A percentile compares a stretch with the other conserved stretches of the same genome.
These are phyloP conservation scores for Fusarium liriodendri DNA, from an alignment of 2,329 filamentous ascomycete species.

Conservation along the genomic window DNA sequence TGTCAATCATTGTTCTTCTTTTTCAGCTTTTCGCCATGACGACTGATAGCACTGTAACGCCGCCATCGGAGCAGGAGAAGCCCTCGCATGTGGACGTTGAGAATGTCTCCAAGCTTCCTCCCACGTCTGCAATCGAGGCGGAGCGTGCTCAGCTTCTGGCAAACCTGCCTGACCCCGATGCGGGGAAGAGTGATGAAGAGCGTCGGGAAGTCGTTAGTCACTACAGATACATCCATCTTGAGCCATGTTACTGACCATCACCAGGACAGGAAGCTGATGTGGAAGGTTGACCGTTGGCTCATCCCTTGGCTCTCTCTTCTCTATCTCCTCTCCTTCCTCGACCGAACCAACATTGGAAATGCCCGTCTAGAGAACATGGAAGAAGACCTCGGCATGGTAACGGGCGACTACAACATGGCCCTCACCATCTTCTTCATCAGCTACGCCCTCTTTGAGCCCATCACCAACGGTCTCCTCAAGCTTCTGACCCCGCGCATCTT, in stretches of 20 bases:
- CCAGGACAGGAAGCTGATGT: slow-evolving; percentile 61
- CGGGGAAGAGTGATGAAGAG: slow-evolving; percentile 70
- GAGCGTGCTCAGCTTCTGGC: slow-evolving; percentile 46
- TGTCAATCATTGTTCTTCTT: not conserved
- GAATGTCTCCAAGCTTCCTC: slow-evolving; percentile 17
- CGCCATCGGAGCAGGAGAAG: slow-evolving; percentile 30
- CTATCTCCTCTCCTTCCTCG: slow-evolving; percentile 64
- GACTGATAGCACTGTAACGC: slow-evolving; percentile 29
- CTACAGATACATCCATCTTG: not conserved
- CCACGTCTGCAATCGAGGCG: slow-evolving; percentile 29
- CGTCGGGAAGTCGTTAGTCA: slow-evolving; percentile 66
- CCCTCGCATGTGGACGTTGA: slow-evolving; percentile 25
- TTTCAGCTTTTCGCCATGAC: slow-evolving; percentile 13
- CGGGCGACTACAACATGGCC: slow-evolving; percentile 66
- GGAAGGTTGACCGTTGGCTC: slow-evolving; percentile 66
- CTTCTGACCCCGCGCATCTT: slow-evolving; percentile 70
- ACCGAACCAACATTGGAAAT: slow-evolving; percentile 60
- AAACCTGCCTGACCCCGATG: slow-evolving; percentile 58
- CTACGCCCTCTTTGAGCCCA: slow-evolving; percentile 72
- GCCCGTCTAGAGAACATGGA: slow-evolving; percentile 50
- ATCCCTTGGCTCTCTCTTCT: slow-evolving; percentile 69
- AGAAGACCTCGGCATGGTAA: slow-evolving; percentile 19
- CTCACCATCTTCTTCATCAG: slow-evolving; percentile 76
- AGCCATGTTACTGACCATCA: not conserved
- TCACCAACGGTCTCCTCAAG: slow-evolving; percentile 76